Evolutionary conservation across 495 filamentous ascomycete species (phyloP).

Genomic region (Neurospora sp.): DNA sequence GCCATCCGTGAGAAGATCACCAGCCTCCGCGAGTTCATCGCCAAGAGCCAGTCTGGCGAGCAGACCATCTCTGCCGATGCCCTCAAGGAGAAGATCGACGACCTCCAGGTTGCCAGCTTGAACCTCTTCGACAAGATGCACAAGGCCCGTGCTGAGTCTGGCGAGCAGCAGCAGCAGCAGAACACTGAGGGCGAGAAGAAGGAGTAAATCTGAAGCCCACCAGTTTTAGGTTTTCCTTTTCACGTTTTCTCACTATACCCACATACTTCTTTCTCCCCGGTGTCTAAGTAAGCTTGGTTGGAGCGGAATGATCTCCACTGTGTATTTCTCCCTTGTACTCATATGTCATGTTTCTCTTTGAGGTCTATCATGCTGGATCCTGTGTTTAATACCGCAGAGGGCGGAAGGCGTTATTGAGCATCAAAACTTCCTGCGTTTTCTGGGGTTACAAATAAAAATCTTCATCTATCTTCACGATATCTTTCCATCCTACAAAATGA

Average conservation of each 20-base stretch:
- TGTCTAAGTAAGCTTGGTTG: slow-evolving; percentile 23
- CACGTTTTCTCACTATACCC: slow-evolving; percentile 14
- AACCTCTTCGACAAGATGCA: slow-evolving; percentile 99
- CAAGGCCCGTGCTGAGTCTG: slow-evolving; percentile 69
- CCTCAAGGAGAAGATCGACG: slow-evolving; percentile 96
- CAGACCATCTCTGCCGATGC: slow-evolving; percentile 72
- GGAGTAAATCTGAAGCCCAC: slow-evolving; percentile 36
- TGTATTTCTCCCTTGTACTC: slow-evolving; percentile 34
- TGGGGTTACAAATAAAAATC: slow-evolving; percentile 15
- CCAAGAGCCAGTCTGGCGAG: slow-evolving; percentile 92
- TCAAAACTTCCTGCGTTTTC: slow-evolving; percentile 28
- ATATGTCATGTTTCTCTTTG: slow-evolving; percentile 25
- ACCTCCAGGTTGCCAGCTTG: slow-evolving; percentile 90
- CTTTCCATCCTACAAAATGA: not conserved
- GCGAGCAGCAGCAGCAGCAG: slow-evolving; percentile 33
- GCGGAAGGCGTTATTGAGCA: slow-evolving; percentile 41
- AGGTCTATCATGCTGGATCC: slow-evolving; percentile 16
- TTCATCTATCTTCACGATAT: slow-evolving; percentile 15
- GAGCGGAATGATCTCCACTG: slow-evolving; percentile 21
- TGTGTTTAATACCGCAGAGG: slow-evolving; percentile 29
- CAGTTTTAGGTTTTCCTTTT: slow-evolving; percentile 15
- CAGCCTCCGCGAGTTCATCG: slow-evolving; percentile 77
- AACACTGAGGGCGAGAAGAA: slow-evolving; percentile 81
- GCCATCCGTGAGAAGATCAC: slow-evolving; percentile 90
- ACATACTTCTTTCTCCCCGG: slow-evolving; percentile 17